Evolutionary conservation across 192 early-diverging fungal genomes (phyloP), one percentile per base, ranked within the genome.

Genomic region (Endogone sp.): DNA sequence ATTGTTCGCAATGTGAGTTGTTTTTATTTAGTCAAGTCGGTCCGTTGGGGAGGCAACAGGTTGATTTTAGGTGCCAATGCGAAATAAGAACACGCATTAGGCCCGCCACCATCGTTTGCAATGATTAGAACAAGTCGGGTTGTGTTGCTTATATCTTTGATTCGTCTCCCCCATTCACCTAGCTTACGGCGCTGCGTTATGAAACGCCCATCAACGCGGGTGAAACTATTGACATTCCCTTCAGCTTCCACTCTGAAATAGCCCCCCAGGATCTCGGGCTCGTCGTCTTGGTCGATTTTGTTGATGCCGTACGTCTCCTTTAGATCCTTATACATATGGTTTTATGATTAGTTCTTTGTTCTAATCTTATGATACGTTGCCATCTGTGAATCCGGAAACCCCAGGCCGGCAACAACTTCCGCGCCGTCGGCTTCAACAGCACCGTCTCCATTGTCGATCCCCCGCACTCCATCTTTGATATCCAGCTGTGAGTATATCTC

Each of bases 391-490:
- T n/a, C n/a, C n/a, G n/a, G 16, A 49, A 49, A 49, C 16, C 16
- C 9, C 37, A 49, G 37, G 21, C 0, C 22, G 22, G 24, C 24
- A 60, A 60, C 22, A 60, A 22, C 22, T 22, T 63, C 54, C 75
- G 75, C 63, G 75, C 74, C 22, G 68, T 85, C 71, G 85, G 69
- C n/a, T 85, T 78, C 69, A 76, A 76, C 37, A 77, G 75, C 55
- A 73, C 74, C 23, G 74, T 86, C 11, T 74, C 72, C 32, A 63
- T 86, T 24, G 64, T 66, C 66, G 83, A 85, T 10, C 82, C 78
- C 31, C 79, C 81, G 25, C 31, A 62, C 44, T 83, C 85, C n/a
- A 71, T 83, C 56, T 81, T 86, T 69, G 85, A 86, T 73, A 55
- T 83, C 54, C 83, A 86, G 73, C 75, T 84, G 85, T 86, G 67